Conservation (phyloP, 75 land plant species). For the Cupressus sempervirens region DNA sequence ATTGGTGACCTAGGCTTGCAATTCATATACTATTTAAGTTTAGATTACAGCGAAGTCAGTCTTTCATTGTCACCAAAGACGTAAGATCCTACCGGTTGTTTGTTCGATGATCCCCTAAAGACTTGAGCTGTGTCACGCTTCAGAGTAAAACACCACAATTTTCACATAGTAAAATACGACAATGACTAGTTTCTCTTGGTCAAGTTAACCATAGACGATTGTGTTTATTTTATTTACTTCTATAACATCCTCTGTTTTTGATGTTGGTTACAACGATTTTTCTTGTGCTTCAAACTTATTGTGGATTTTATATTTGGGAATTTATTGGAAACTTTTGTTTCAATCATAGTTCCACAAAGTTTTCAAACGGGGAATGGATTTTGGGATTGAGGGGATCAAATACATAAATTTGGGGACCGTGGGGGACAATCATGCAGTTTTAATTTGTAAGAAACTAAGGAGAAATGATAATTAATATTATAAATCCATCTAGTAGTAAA, state of each 20-base stretch:
- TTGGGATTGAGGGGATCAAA: no score
- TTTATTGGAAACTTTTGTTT: neutral
- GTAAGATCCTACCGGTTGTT: neutral
- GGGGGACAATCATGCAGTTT: no score
- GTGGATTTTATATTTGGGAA: neutral
- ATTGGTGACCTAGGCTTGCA: neutral
- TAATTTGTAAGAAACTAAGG: no score
- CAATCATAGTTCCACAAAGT: no score
- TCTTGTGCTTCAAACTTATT: neutral
- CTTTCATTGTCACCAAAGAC: neutral
- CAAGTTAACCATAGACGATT: neutral
- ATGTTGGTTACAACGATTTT: neutral
- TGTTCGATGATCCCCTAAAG: neutral
- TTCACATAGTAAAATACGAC: no score
- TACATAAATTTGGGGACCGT: no score
- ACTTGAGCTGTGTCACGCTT: neutral
- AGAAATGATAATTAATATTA: no score
- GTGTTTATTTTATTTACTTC: neutral
- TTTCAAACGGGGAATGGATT: no score
- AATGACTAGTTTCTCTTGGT: neutral
- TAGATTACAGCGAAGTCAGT: neutral
- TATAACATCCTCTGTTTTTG: neutral
- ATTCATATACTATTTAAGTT: neutral
- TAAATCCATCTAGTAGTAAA: no score
- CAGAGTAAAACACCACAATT: neutral